These are phyloP conservation scores for Hippophae gyantsensis DNA, from an alignment of 306 rosid species.

Conservation along the genomic window DNA sequence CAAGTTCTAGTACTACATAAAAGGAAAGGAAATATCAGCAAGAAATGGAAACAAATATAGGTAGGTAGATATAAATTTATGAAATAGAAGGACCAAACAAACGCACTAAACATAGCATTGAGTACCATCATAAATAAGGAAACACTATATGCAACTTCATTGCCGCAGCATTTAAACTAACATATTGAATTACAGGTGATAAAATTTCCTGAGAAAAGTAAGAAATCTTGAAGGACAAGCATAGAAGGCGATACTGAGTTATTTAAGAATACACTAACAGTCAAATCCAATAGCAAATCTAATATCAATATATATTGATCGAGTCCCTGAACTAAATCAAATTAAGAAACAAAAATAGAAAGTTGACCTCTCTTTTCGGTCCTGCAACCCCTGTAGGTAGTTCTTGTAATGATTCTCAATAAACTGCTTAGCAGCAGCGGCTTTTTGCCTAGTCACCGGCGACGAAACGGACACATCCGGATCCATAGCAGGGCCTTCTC, in stretches of 20 bases:
- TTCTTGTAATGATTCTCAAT: conserved; percentile 98
- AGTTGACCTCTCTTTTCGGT: conserved; percentile 79
- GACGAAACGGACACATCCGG: conserved; percentile 87
- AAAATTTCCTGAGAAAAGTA: background rate
- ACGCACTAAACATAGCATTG: background rate
- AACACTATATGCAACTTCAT: conserved; percentile 1
- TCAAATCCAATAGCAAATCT: conserved; percentile 4
- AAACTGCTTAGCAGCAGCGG: conserved; percentile 92
- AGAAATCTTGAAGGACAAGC: background rate
- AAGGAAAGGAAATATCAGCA: too few relatives aligned
- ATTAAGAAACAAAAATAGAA: background rate
- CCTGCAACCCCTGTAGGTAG: conserved; percentile 84
- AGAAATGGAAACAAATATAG: background rate
- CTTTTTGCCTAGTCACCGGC: conserved; percentile 93
- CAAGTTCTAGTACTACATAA: too few relatives aligned
- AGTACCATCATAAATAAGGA: background rate
- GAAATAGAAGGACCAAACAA: background rate
- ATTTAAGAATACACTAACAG: background rate
- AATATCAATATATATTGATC: too few relatives aligned
- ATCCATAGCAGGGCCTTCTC: conserved; percentile 49
- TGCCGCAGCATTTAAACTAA: background rate
- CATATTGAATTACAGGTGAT: background rate
- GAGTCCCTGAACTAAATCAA: background rate
- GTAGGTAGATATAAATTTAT: background rate
- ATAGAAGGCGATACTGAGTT: background rate